Evolutionary conservation across 352 stramenopile species (phyloP), one percentile per base, ranked within the genome.

Genomic region (Globisporangium barbulae): DNA sequence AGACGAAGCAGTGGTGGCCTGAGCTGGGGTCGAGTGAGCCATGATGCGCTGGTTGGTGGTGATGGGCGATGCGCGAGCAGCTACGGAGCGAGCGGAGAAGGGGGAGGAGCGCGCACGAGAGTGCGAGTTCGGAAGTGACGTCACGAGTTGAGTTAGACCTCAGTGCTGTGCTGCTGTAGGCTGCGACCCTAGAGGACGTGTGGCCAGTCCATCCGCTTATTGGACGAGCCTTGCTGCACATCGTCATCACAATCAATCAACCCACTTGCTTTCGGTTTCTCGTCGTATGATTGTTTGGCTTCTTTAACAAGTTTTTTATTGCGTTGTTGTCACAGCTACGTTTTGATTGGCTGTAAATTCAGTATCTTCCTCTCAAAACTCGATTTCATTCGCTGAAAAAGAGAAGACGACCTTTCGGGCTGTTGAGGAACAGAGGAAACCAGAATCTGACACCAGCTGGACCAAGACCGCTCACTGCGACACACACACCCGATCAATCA

Each of bases 81-180:
- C 50, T 56, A 41, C 28, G 19, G 47, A 53, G 13, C 4, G 25
- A n/a, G 13, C 10, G 49, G 19, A 54, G 15, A 5, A 21, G 49
- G 19, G 41, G 17, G 6, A 19, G 55, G n/a, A 28, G 54, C 52
- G 19, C 17, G 44, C 42, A 12, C 12, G 39, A 15, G 49, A n/a
- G 41, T 39, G 50, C 50, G 28, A 64, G 60, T 60, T 64, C 25
- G 58, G 33, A 57, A 64, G 48, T 64, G 48, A 57, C n/a, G 42
- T 48, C 42, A 21, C 19, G 7, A 5, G 42, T 22, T 48, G 28
- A 6, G 19, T 19, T 56, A 17, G 47, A 21, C 39, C 6, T 1
- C 5, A 45, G 33, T 15, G 19, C 39, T 7, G 13, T 8, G 39
- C 15, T n/a, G 35, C 39, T 39, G 33, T 39, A 3, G 9, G 6